Evolutionary conservation across 2,329 filamentous ascomycete species (phyloP).

Genomic region (Fusarium praegraminearum): DNA sequence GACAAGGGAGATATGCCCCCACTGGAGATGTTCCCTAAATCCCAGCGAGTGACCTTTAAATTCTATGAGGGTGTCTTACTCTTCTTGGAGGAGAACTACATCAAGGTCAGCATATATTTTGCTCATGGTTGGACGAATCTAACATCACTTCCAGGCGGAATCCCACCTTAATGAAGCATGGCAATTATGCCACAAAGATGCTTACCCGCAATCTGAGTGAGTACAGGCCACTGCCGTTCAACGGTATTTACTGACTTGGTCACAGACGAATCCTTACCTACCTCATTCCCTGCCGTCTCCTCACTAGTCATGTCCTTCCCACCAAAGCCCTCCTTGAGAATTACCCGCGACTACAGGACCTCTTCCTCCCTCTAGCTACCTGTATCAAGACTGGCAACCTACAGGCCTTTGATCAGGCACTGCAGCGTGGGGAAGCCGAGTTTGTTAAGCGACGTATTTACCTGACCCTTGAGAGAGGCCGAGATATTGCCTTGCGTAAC

Average conservation of each 20-base stretch:
- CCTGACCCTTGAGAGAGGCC: slow-evolving; percentile 89
- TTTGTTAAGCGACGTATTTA: slow-evolving; percentile 96
- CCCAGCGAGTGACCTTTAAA: slow-evolving; percentile 94
- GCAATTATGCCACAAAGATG: slow-evolving; percentile 79
- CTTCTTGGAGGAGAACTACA: slow-evolving; percentile 95
- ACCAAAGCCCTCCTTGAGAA: slow-evolving; percentile 76
- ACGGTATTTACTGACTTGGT: slow-evolving; percentile 14
- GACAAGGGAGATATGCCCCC: slow-evolving; percentile 82
- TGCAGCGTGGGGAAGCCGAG: slow-evolving; percentile 86
- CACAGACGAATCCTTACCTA: slow-evolving; percentile 89
- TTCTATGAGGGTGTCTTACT: slow-evolving; percentile 95
- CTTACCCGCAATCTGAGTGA: slow-evolving; percentile 83
- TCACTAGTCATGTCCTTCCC: slow-evolving; percentile 89
- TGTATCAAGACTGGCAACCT: slow-evolving; percentile 89
- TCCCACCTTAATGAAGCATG: slow-evolving; percentile 83
- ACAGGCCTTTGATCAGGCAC: slow-evolving; percentile 82
- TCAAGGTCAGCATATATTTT: slow-evolving; percentile 64
- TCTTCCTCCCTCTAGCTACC: slow-evolving; percentile 81
- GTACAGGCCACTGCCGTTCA: slow-evolving; percentile 42
- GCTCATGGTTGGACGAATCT: not conserved
- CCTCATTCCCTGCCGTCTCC: slow-evolving; percentile 90
- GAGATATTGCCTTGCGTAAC: slow-evolving; percentile 92
- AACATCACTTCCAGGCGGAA: slow-evolving; percentile 71
- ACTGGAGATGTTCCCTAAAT: slow-evolving; percentile 83
- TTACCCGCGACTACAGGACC: slow-evolving; percentile 79